Conservation (phyloP, 164 flowering plant genomes). For the Tetrastigma voinierianum region DNA sequence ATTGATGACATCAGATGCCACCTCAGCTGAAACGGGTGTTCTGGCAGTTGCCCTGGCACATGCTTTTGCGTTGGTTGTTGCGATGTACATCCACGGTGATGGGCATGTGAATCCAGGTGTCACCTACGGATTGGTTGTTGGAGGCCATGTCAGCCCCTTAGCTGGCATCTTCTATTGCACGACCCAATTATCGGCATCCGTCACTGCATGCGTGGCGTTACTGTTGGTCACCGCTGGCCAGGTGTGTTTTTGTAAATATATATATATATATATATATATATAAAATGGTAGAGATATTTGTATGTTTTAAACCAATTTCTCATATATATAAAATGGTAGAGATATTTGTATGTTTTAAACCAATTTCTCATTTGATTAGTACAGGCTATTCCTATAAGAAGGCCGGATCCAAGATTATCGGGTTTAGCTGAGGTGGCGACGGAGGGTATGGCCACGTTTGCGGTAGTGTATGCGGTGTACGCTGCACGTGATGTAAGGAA, state of each 20-base stretch:
- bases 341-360: no score
- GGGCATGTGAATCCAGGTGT: constrained; percentile 28
- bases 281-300: no score
- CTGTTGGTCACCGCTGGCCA: constrained; percentile 16
- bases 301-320: no score
- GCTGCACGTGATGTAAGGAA: constrained; percentile 17
- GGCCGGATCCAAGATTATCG: constrained; percentile 16
- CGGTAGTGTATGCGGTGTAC: constrained; percentile 18
- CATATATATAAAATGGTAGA: no score
- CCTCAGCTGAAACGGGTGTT: constrained; percentile 14
- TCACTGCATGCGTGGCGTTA: constrained; percentile 19
- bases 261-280: no score
- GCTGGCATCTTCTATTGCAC: constrained; percentile 17
- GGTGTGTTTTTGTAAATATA: no score
- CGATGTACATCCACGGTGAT: constrained; percentile 15
- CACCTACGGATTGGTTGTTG: constrained; percentile 24
- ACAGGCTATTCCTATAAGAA: constrained; percentile 23
- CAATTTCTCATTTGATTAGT: not conserved
- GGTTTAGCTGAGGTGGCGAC: constrained; percentile 13
- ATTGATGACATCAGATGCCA: constrained; percentile 14
- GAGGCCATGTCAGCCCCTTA: constrained; percentile 22
- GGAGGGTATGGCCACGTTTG: constrained; percentile 22
- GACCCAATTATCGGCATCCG: constrained; percentile 25
- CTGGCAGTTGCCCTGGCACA: constrained; percentile 22
- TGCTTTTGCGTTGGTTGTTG: constrained; percentile 21